Conservation (phyloP, 1,284 basidiomycete species). For the Kwoniella shivajii region DNA sequence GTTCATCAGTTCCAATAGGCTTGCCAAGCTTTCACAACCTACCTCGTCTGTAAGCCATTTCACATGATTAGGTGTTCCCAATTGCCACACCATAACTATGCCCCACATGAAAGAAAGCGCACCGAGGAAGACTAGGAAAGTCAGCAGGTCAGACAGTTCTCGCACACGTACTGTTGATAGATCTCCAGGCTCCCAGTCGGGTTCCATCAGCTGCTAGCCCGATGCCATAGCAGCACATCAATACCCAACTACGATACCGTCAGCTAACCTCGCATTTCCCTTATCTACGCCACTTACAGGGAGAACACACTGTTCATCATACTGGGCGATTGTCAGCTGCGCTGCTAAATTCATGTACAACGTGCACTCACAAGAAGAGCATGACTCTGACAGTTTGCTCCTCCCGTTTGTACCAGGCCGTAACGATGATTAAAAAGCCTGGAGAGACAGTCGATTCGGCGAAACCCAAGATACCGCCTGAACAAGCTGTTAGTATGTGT, state of each 20-base stretch:
- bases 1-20: neutral
- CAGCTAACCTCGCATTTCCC: slow-evolving; percentile 15
- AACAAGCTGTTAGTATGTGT: neutral
- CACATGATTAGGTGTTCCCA: slow-evolving; percentile 8
- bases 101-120: slow-evolving; percentile 22
- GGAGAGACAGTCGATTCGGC: slow-evolving; percentile 9
- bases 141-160: neutral
- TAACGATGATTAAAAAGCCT: slow-evolving; percentile 13
- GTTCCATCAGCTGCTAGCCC: slow-evolving; percentile 1
- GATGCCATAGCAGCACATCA: slow-evolving; percentile 5
- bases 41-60: slow-evolving; percentile 18
- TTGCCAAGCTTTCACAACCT: neutral
- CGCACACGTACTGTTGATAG: slow-evolving; percentile 18
- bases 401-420: slow-evolving; percentile 14
- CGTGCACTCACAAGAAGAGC: neutral
- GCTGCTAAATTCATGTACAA: neutral
- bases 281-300: neutral
- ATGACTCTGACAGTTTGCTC: slow-evolving; percentile 7
- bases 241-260: slow-evolving; percentile 5
- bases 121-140: slow-evolving; percentile 21
- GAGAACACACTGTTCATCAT: slow-evolving; percentile 13
- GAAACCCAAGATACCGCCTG: slow-evolving; percentile 6
- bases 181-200: slow-evolving; percentile 10
- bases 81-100: slow-evolving; percentile 8
- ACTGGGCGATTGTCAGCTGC: neutral